A percentile compares a stretch with the other conserved stretches of the same genome.
Conservation (phyloP, 805 yeast genomes). For the Wickerhamia fluorescens region DNA sequence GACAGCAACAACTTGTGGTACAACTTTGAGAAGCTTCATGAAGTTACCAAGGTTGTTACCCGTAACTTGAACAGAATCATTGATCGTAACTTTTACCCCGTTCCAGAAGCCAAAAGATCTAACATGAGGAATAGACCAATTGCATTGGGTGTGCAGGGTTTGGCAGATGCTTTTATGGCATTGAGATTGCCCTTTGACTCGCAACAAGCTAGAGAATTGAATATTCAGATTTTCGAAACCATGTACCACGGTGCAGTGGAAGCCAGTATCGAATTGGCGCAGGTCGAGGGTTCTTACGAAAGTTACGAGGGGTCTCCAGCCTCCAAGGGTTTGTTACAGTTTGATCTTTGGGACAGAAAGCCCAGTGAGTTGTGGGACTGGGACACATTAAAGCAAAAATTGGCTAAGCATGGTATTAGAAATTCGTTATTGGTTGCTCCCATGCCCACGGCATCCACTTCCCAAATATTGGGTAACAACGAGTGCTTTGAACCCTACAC, state of each 20-base stretch:
- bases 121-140: constrained; percentile 55
- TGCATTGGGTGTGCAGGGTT: constrained; percentile 59
- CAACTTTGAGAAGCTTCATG: constrained; percentile 50
- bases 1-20: constrained; percentile 35
- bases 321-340: constrained; percentile 50
- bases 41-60: constrained; percentile 47
- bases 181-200: constrained; percentile 54
- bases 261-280: constrained; percentile 49
- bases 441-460: constrained; percentile 64
- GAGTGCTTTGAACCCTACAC: constrained; percentile 62
- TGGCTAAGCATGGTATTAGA: constrained; percentile 46
- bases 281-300: constrained; percentile 43
- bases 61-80: constrained; percentile 51
- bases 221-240: constrained; percentile 55
- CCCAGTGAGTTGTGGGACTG: constrained; percentile 50
- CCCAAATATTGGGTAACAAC: constrained; percentile 54
- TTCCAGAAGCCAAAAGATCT: constrained; percentile 45
- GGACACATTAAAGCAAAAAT: constrained; percentile 45
- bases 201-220: constrained; percentile 47
- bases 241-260: constrained; percentile 55
- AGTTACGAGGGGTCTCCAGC: constrained; percentile 53
- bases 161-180: constrained; percentile 52
- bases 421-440: constrained; percentile 58
- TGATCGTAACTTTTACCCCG: constrained; percentile 52
- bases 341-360: constrained; percentile 52